phyloP scores from a whole-genome alignment of 345 rosid genomes.

The Pugionium dolabratum region DNA sequence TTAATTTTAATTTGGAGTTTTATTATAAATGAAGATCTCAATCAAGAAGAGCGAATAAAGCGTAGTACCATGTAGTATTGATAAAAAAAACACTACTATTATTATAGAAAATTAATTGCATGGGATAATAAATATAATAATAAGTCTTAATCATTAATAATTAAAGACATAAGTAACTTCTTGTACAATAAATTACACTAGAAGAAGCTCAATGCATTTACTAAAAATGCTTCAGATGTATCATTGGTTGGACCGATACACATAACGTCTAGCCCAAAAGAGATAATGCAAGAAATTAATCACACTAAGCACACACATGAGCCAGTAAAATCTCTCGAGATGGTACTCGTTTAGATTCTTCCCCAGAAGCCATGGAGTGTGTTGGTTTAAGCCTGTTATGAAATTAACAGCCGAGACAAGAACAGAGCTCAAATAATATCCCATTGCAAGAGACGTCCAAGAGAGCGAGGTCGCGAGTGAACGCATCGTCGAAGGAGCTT shows the following conservation, averaged over 20 bases:
- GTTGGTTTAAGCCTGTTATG: slow-evolving; percentile 46
- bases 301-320: slow-evolving; percentile 73
- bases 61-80: too few species aligned
- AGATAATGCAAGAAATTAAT: slow-evolving; percentile 75
- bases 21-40: too few species aligned
- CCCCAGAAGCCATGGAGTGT: slow-evolving; percentile 71
- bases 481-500: slow-evolving; percentile 79
- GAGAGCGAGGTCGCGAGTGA: slow-evolving; percentile 88
- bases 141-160: too few species aligned
- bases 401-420: slow-evolving; percentile 61
- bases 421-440: slow-evolving; percentile 84
- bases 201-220: neutral
- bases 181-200: neutral
- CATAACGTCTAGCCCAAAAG: slow-evolving; percentile 80
- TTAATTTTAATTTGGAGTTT: too few species aligned
- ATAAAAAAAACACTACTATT: too few species aligned
- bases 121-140: too few species aligned
- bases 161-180: too few species aligned
- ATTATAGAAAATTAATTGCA: too few species aligned
- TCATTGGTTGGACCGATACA: slow-evolving; percentile 47
- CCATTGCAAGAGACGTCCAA: slow-evolving; percentile 95
- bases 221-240: slow-evolving; percentile 13
- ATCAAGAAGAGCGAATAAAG: too few species aligned
- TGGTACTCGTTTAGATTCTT: slow-evolving; percentile 72
- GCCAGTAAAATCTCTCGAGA: slow-evolving; percentile 86